phyloP scores from a whole-genome alignment of 192 early-diverging fungal species.

The Diversispora epigaea region DNA sequence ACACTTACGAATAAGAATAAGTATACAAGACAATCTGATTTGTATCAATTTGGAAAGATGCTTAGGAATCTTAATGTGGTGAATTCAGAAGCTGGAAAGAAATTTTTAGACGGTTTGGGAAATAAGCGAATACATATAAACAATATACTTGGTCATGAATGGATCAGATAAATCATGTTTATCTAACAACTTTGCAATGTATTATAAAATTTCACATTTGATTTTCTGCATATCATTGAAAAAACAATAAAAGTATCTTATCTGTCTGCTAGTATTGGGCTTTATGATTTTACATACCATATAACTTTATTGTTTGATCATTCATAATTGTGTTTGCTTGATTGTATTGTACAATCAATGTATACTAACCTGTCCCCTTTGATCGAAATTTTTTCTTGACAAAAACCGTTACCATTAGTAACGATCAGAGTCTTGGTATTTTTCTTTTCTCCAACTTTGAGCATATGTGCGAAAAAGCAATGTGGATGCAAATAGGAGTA shows the following conservation, averaged over 20 bases:
- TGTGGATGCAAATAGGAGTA: not conserved
- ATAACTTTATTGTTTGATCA: no score
- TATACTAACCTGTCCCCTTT: no score
- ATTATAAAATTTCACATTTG: conserved; percentile 6
- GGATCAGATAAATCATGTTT: conserved; percentile 20
- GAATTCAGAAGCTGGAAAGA: conserved; percentile 23
- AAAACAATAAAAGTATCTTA: conserved; percentile 21
- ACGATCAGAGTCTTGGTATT: no score
- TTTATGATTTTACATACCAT: no score
- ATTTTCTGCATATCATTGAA: no score
- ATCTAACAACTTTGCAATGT: conserved; percentile 3
- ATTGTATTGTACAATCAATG: no score
- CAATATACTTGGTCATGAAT: conserved; percentile 23
- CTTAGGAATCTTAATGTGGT: conserved; percentile 23
- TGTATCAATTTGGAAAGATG: conserved; percentile 28
- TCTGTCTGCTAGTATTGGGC: conserved; percentile 1
- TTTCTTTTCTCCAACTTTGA: no score
- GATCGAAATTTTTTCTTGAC: no score
- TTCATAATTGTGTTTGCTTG: no score
- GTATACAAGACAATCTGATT: conserved; percentile 24
- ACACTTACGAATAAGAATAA: conserved; percentile 6
- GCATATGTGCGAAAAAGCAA: no score
- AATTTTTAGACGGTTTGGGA: conserved; percentile 25
- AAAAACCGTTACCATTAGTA: no score
- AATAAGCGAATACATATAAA: not conserved